Percentiles rank a stretch among this genome's conserved stretches.
phyloP scores from a whole-genome alignment of 164 flowering plant genomes.

The Liriodendron chinense region DNA sequence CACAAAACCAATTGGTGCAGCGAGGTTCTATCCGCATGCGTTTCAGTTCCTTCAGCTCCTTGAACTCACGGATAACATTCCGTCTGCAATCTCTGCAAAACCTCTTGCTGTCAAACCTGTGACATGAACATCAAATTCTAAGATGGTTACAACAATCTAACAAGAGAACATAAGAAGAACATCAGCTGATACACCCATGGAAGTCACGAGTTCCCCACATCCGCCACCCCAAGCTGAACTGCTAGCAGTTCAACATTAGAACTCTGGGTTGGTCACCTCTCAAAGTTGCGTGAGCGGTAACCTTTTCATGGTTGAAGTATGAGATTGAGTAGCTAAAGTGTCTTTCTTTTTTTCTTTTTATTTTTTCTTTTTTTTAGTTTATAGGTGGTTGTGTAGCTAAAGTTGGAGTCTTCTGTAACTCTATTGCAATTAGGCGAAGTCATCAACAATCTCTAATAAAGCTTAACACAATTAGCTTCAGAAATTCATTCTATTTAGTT shows the following conservation, averaged over 20 bases:
- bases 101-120: constrained; percentile 98
- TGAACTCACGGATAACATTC: constrained; percentile 96
- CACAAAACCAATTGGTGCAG: constrained; percentile 94
- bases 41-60: constrained; percentile 95
- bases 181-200: background rate
- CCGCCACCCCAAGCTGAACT: background rate
- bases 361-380: too few species aligned
- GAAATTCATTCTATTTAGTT: background rate
- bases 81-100: constrained; percentile 99
- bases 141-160: constrained; percentile 4
- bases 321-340: too few species aligned
- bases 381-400: too few species aligned
- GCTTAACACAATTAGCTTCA: background rate
- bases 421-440: background rate
- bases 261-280: background rate
- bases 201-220: background rate
- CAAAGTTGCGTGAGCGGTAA: too few species aligned
- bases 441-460: background rate
- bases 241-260: background rate
- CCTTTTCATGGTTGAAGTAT: too few species aligned
- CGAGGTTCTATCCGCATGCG: constrained; percentile 82
- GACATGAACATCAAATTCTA: constrained; percentile 19
- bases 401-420: too few species aligned
- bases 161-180: constrained; percentile 1
- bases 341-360: too few species aligned